Evolutionary conservation across 176 grass and related monocot species (phyloP), one percentile per base, ranked within the genome.

Genomic region (Phoenix dactylifera): DNA sequence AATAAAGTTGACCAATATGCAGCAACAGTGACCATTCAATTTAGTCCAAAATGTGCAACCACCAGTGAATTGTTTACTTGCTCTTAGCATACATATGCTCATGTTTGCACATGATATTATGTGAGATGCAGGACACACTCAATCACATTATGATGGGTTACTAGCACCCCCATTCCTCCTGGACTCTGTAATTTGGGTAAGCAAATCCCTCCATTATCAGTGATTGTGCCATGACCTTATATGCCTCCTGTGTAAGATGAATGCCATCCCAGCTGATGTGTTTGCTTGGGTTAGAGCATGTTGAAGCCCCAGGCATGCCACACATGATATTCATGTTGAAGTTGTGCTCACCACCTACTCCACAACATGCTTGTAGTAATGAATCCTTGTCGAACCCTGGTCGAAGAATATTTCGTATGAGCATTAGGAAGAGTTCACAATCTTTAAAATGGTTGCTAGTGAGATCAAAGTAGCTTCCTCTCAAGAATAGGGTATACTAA

Each of bases 251-350:
- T 0, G 86, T 96, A 52, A 96, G 77, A 71, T 96, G 92, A 58
- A 96, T 85, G 63, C 92, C 92, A 0, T 96, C 87, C 92, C 92
- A 96, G 51, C 80, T 96, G 14, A 96, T 65, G 65, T 69, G 65
- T 15, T 73, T 76, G 1, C 59, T 64, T 0, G 91, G 91, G 16
- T 90, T 30, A 0, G 72, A 2, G 65, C 91, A 96, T 0, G 18
- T 1, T 0, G 15, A 68, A 1, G 86, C 74, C 1, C 86, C 86
- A 0, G 66, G 16, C 14, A 62, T 20, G 14, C 92, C 87, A 19
- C 92, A 96, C 69, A 90, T 96, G 15, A 64, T 0, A 16, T 55
- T 84, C n/a, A 84, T 72, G 26, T 82, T 54, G 22, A 85, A 96
- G 64, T 90, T 96, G 69, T 96, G 70, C 0, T 24, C 17, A 0